Percentiles rank a stretch among this genome's conserved stretches.
Evolutionary conservation across 2,329 filamentous ascomycete species (phyloP).

Genomic region (Phyllosticta citribraziliensis): DNA sequence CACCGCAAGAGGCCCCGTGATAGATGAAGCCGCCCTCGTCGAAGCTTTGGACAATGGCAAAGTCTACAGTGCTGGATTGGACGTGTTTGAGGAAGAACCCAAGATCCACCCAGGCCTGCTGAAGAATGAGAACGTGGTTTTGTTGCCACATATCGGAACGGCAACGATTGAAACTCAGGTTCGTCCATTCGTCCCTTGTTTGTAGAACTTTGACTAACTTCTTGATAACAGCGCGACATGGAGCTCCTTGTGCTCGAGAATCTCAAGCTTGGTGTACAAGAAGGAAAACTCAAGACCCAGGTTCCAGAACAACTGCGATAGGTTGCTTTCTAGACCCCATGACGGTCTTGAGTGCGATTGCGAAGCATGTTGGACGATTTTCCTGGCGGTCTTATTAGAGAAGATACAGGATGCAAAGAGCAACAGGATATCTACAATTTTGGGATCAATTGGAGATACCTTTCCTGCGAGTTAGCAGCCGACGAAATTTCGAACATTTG

Average conservation of each 20-base stretch:
- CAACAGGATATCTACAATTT: background rate
- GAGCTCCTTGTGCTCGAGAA: slow-evolving; percentile 50
- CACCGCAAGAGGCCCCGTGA: slow-evolving; percentile 47
- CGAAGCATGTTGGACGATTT: background rate
- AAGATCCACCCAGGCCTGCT: slow-evolving; percentile 43
- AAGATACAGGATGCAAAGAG: background rate
- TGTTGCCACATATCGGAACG: slow-evolving; percentile 53
- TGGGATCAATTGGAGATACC: background rate
- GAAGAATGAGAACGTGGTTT: slow-evolving; percentile 40
- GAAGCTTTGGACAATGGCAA: slow-evolving; percentile 44
- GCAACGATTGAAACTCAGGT: slow-evolving; percentile 50
- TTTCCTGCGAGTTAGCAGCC: background rate
- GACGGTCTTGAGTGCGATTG: background rate
- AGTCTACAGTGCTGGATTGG: slow-evolving; percentile 45
- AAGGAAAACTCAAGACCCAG: slow-evolving; percentile 48
- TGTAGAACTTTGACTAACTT: slow-evolving; percentile 9
- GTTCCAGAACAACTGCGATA: slow-evolving; percentile 49
- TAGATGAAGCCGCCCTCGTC: slow-evolving; percentile 47
- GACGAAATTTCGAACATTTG: background rate
- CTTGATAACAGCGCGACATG: slow-evolving; percentile 39
- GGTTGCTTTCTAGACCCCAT: background rate
- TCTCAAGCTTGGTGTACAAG: slow-evolving; percentile 45
- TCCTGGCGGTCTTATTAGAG: background rate
- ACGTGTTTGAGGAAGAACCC: slow-evolving; percentile 50
- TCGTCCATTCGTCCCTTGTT: slow-evolving; percentile 6